Evolutionary conservation across 345 rosid genomes (phyloP).

Genomic region (Clarkia xantiana): DNA sequence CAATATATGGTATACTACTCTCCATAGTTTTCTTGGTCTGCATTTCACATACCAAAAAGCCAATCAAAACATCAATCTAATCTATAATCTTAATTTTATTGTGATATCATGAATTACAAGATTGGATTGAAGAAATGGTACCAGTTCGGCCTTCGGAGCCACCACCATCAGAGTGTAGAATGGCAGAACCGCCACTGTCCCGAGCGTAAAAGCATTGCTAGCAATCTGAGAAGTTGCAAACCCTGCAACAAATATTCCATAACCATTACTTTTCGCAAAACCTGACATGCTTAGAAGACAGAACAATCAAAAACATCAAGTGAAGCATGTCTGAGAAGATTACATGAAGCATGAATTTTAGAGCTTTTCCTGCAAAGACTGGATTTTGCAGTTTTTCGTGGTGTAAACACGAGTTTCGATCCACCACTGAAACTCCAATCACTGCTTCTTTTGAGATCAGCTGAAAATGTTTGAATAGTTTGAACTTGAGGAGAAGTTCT

Average conservation of each 20-base stretch:
- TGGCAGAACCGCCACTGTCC: conserved; percentile 77
- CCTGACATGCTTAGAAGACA: too few relatives aligned
- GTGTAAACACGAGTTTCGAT: conserved; percentile 25
- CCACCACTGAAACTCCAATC: conserved; percentile 55
- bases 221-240: conserved; percentile 52
- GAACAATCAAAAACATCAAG: too few relatives aligned
- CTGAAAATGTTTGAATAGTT: conserved; percentile 13
- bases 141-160: conserved; percentile 79
- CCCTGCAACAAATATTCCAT: conserved; percentile 27
- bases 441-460: conserved; percentile 15
- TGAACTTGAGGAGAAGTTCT: conserved; percentile 9
- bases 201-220: conserved; percentile 49
- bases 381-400: conserved; percentile 12
- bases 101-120: too few relatives aligned
- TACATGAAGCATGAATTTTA: conserved; percentile 62
- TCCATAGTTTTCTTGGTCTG: conserved; percentile 76
- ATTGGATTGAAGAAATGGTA: conserved; percentile 14
- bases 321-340: conserved; percentile 1
- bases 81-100: too few relatives aligned
- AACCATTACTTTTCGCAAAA: background rate
- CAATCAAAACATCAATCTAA: too few relatives aligned
- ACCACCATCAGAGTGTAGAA: conserved; percentile 84
- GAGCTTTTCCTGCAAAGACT: conserved; percentile 16
- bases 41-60: conserved; percentile 5
- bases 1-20: conserved; percentile 47